Evolutionary conservation across 2,329 filamentous ascomycete genomes (phyloP).

Genomic region (Penicillium corylophilum): DNA sequence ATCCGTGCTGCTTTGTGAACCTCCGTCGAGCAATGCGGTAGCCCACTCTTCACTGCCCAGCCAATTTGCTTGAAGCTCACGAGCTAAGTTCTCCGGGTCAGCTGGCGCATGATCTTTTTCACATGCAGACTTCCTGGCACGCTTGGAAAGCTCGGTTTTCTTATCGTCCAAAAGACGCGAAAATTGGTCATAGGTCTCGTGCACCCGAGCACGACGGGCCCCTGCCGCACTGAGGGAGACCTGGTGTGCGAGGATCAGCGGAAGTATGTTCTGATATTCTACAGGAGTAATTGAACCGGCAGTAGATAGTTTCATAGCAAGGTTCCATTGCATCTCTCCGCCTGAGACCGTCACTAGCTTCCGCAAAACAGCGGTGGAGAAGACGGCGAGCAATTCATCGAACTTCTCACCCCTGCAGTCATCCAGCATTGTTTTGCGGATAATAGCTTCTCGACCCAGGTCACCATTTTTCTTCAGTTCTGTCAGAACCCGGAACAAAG

Average conservation of each 20-base stretch:
- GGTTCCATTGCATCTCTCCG: conserved; percentile 44
- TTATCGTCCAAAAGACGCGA: conserved; percentile 64
- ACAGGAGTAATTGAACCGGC: conserved; percentile 41
- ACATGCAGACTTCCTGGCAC: conserved; percentile 27
- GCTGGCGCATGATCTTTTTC: conserved; percentile 30
- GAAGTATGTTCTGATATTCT: conserved; percentile 51
- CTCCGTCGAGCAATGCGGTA: conserved; percentile 67
- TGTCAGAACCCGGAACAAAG: conserved; percentile 76
- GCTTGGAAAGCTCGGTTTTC: conserved; percentile 52
- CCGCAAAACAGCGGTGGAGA: conserved; percentile 80
- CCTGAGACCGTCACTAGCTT: conserved; percentile 56
- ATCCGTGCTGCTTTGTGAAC: conserved; percentile 57
- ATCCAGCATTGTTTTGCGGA: conserved; percentile 94
- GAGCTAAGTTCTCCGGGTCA: conserved; percentile 37
- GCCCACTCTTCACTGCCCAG: conserved; percentile 73
- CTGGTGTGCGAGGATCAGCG: conserved; percentile 72
- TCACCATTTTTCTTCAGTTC: conserved; percentile 84
- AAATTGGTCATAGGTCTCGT: conserved; percentile 62
- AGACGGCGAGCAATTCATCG: conserved; percentile 78
- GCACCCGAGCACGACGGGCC: conserved; percentile 59
- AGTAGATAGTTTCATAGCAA: conserved; percentile 57
- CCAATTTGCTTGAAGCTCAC: conserved; percentile 70
- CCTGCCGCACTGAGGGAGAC: conserved; percentile 62
- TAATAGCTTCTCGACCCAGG: conserved; percentile 72
- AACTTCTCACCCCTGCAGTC: conserved; percentile 91